Evolutionary conservation across 1,284 basidiomycete species (phyloP), one percentile per base, ranked within the genome.

Genomic region (Crocinoboletus sp.): DNA sequence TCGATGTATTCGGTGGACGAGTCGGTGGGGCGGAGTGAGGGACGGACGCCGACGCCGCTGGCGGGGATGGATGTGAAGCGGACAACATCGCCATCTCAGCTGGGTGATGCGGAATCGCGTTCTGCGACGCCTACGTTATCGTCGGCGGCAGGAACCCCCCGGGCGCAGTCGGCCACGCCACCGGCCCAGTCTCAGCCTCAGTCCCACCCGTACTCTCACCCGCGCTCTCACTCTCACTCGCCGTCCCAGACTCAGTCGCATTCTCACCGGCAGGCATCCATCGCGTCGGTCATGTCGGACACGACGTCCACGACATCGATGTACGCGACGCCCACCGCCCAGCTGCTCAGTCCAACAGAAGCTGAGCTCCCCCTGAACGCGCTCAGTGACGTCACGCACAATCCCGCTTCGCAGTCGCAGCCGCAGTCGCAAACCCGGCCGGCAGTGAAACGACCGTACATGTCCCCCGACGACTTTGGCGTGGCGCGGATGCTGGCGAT

Each of bases 401-500:
- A 61, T 40, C 44, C 53, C 27, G 45, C 45, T 6, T 16, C 29
- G 15, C 48, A 24, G 3, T 25, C n/a, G n/a, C n/a, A n/a, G n/a
- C n/a, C 29, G 2, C 53, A 28, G 16, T 5, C 44, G 2, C 48
- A 23, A 8, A 10, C 29, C 1, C 50, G 46, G 1, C 15, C 17
- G 8, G n/a, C 34, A 8, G 54, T 58, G 41, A 70, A 70, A 44
- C 71, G 63, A 39, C 69, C 77, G 8, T 64, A 81, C 22, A 65
- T 88, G 33, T 80, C 85, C 19, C 78, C 77, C 51, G 83, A 91
- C 57, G 89, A 94, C 62, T 94, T 93, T 65, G 92, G 91, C 1
- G 69, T 93, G 30, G 70, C 78, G 11, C 74, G 82, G 43, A 89
- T 94, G 84, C 76, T 93, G 72, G 82, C 87, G 9, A 73, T 94